These are phyloP conservation scores for Candida smagusa DNA, from an alignment of 1,139 yeast species.

Conservation along the genomic window DNA sequence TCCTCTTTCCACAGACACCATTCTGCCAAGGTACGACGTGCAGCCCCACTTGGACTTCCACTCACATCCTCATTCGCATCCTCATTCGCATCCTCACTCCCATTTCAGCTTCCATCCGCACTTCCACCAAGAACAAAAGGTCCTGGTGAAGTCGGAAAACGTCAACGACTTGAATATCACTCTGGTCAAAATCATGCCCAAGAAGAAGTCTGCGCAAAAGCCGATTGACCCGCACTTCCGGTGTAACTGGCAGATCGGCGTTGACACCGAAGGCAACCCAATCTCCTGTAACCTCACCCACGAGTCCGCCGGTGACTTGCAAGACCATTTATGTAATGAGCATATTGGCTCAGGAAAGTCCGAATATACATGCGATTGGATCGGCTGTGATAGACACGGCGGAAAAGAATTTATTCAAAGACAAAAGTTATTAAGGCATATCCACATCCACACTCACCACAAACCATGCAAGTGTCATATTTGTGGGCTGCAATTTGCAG, in stretches of 20 bases:
- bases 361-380: slow-evolving; percentile 72
- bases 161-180: slow-evolving; percentile 25
- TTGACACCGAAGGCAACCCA: slow-evolving; percentile 26
- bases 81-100: slow-evolving; percentile 1
- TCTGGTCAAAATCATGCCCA: slow-evolving; percentile 33
- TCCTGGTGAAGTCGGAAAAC: not conserved
- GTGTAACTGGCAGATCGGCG: slow-evolving; percentile 48
- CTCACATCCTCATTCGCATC: slow-evolving; percentile 1
- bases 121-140: not conserved
- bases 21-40: not conserved
- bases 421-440: slow-evolving; percentile 81
- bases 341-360: slow-evolving; percentile 79
- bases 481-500: slow-evolving; percentile 71
- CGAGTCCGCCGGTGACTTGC: slow-evolving; percentile 54
- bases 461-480: slow-evolving; percentile 69
- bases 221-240: slow-evolving; percentile 25
- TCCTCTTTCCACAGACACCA: slow-evolving; percentile 12
- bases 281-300: slow-evolving; percentile 51
- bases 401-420: slow-evolving; percentile 70
- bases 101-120: slow-evolving; percentile 1
- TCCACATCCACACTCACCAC: slow-evolving; percentile 83
- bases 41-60: slow-evolving; percentile 4
- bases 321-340: slow-evolving; percentile 60
- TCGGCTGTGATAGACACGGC: slow-evolving; percentile 63
- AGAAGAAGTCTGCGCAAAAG: slow-evolving; percentile 11